These are phyloP conservation scores for Dillenia suffruticosa DNA, from an alignment of 164 flowering plant species.

Conservation along the genomic window DNA sequence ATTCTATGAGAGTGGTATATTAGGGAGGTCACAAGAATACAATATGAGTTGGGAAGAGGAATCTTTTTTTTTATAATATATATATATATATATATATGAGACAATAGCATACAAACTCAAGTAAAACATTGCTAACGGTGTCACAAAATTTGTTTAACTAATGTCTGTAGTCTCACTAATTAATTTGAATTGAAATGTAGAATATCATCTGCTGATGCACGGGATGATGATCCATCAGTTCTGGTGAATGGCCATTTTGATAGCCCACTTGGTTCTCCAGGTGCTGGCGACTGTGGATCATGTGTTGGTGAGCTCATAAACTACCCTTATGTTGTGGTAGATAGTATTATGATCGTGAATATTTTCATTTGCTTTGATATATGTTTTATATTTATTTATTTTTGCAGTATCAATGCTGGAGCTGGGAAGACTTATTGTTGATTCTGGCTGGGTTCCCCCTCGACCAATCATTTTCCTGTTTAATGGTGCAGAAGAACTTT, in stretches of 20 bases:
- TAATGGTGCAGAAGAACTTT: slow-evolving; percentile 98
- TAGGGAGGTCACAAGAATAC: no score
- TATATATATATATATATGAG: neutral
- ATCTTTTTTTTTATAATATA: neutral
- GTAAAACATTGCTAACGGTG: neutral
- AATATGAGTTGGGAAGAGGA: neutral
- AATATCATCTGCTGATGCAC: slow-evolving; percentile 66
- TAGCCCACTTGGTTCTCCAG: slow-evolving; percentile 92
- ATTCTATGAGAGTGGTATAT: neutral
- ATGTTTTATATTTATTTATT: neutral
- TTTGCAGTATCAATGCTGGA: slow-evolving; percentile 90
- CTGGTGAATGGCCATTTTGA: slow-evolving; percentile 93
- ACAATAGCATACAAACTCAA: neutral
- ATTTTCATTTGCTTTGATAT: slow-evolving; percentile 1
- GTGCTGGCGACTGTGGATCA: slow-evolving; percentile 98
- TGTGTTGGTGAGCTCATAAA: slow-evolving; percentile 76
- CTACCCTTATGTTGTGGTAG: no score
- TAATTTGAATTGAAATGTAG: slow-evolving; percentile 32
- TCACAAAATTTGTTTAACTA: slow-evolving; percentile 1
- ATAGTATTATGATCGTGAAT: neutral
- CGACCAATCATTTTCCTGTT: slow-evolving; percentile 86
- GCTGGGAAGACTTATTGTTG: slow-evolving; percentile 67
- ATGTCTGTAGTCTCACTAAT: neutral
- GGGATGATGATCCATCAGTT: slow-evolving; percentile 72
- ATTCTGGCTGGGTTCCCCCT: slow-evolving; percentile 83